Evolutionary conservation across 2,329 filamentous ascomycete species (phyloP).

Genomic region (Drechslerella dactyloides): DNA sequence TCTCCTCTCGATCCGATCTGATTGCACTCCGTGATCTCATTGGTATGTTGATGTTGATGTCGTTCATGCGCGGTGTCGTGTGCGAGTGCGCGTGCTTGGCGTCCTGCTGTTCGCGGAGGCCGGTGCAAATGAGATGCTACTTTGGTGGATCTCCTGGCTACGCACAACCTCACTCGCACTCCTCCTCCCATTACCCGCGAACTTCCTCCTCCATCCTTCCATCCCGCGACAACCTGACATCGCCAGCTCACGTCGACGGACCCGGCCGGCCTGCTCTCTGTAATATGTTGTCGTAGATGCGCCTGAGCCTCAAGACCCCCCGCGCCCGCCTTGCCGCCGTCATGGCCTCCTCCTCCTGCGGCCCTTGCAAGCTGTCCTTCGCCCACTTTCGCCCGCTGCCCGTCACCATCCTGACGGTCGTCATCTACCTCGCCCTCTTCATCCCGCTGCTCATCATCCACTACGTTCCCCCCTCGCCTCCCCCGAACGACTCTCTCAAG

Average conservation of each 20-base stretch:
- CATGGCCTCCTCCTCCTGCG: slow-evolving; percentile 22
- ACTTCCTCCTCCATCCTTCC: too few relatives aligned
- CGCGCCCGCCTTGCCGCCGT: slow-evolving; percentile 32
- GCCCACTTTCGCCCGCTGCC: slow-evolving; percentile 73
- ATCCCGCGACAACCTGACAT: too few relatives aligned
- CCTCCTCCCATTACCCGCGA: too few relatives aligned
- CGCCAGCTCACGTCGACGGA: too few relatives aligned
- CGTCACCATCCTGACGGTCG: slow-evolving; percentile 78
- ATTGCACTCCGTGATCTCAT: too few relatives aligned
- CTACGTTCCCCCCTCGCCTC: slow-evolving; percentile 67
- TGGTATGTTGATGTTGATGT: too few relatives aligned
- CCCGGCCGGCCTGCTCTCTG: slow-evolving; percentile 1
- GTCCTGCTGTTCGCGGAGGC: too few relatives aligned
- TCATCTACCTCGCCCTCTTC: slow-evolving; percentile 78
- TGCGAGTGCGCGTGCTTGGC: too few relatives aligned
- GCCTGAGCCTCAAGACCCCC: slow-evolving; percentile 49
- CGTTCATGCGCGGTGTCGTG: too few relatives aligned
- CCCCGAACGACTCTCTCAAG: slow-evolving; percentile 44
- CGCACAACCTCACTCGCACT: too few relatives aligned
- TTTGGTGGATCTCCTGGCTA: too few relatives aligned
- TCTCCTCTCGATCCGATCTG: not conserved
- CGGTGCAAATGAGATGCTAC: too few relatives aligned
- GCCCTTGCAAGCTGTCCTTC: slow-evolving; percentile 44
- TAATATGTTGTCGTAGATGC: slow-evolving; percentile 34
- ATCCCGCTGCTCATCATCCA: slow-evolving; percentile 76